A percentile compares a stretch with the other conserved stretches of the same genome.
phyloP scores from a whole-genome alignment of 352 stramenopile species.

The Globisporangium uncinulatum region DNA sequence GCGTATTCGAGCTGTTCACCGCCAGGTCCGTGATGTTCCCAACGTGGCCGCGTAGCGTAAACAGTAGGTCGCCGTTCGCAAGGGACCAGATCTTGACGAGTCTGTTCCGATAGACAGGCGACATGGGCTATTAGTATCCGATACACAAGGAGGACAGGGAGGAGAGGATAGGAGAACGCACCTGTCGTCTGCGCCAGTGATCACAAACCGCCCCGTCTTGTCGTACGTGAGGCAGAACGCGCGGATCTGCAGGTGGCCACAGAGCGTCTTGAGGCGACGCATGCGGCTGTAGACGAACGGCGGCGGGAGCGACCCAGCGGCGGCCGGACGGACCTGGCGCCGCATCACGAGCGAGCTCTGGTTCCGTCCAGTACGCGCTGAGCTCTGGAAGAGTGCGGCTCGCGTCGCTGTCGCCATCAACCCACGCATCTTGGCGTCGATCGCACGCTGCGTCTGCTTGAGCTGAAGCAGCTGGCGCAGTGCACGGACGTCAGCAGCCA shows the following conservation, averaged over 20 bases:
- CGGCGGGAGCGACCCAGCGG: constrained; percentile 30
- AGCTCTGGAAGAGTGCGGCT: constrained; percentile 42
- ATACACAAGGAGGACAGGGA: background rate
- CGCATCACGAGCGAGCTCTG: constrained; percentile 45
- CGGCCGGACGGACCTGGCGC: constrained; percentile 37
- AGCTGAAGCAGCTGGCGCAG: constrained; percentile 72
- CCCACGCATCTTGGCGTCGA: constrained; percentile 26
- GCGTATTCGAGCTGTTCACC: constrained; percentile 76
- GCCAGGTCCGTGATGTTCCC: constrained; percentile 89
- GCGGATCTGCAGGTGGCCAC: constrained; percentile 91
- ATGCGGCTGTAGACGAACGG: constrained; percentile 75
- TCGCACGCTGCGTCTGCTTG: constrained; percentile 28
- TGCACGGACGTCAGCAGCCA: constrained; percentile 69
- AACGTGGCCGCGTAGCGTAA: constrained; percentile 81
- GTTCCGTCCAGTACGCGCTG: constrained; percentile 45
- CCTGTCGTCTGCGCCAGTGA: constrained; percentile 96
- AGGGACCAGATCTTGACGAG: constrained; percentile 97
- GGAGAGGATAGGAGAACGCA: constrained; percentile 6
- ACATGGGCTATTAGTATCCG: background rate
- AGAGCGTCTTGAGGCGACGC: constrained; percentile 83
- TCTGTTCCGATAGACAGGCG: constrained; percentile 19
- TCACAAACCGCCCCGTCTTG: constrained; percentile 92
- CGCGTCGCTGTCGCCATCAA: constrained; percentile 34
- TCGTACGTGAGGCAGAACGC: constrained; percentile 97
- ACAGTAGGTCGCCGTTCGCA: constrained; percentile 69